phyloP scores from a whole-genome alignment of 805 yeast species.

The Isabelozyma pseudorhagii region DNA sequence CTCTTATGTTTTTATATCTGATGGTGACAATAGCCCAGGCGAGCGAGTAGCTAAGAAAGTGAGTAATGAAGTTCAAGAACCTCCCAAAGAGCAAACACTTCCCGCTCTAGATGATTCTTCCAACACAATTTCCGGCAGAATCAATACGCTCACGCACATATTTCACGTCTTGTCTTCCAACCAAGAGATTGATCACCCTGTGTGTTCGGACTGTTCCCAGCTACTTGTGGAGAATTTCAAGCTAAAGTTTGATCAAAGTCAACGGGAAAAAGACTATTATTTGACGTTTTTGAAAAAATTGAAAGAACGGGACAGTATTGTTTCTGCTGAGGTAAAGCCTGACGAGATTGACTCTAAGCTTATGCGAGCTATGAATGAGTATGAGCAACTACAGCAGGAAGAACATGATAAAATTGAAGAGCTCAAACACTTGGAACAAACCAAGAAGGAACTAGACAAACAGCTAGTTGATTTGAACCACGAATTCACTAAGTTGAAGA shows the following conservation, averaged over 20 bases:
- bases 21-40: constrained; percentile 3
- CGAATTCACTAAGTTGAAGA: constrained; percentile 32
- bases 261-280: constrained; percentile 77
- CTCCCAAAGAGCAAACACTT: not conserved
- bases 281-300: constrained; percentile 68
- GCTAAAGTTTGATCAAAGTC: constrained; percentile 65
- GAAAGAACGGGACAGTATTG: constrained; percentile 29
- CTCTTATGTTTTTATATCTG: constrained; percentile 7
- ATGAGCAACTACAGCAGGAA: constrained; percentile 36
- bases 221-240: constrained; percentile 62
- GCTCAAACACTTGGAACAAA: constrained; percentile 37
- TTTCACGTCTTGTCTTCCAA: constrained; percentile 68
- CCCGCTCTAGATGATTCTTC: not conserved
- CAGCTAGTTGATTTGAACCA: constrained; percentile 45
- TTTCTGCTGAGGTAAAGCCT: constrained; percentile 5
- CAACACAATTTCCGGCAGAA: constrained; percentile 43
- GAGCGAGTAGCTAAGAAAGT: constrained; percentile 4
- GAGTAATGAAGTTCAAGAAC: constrained; percentile 1
- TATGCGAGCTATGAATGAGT: constrained; percentile 43
- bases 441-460: constrained; percentile 42
- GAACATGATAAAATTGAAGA: constrained; percentile 34
- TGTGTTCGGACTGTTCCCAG: constrained; percentile 83
- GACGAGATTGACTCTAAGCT: constrained; percentile 35
- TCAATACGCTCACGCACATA: constrained; percentile 56
- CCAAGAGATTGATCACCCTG: constrained; percentile 76